Percentiles rank a stretch among this genome's conserved stretches.
Conservation (phyloP, 805 yeast genomes). For the Scheffersomyces ergatensis region DNA sequence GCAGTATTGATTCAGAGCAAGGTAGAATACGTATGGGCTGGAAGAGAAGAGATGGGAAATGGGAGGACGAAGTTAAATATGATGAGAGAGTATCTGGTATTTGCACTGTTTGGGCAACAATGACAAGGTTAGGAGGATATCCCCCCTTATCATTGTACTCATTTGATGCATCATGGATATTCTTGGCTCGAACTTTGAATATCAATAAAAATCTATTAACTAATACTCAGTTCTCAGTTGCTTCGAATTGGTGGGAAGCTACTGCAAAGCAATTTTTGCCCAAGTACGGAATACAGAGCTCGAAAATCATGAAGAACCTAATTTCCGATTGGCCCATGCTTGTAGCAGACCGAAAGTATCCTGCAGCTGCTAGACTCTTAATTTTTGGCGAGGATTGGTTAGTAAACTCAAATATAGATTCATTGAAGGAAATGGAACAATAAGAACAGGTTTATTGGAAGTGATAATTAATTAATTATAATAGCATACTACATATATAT, state of each 20-base stretch:
- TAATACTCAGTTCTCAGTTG: slow-evolving; percentile 68
- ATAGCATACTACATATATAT: background rate
- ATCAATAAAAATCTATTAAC: slow-evolving; percentile 46
- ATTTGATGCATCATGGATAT: slow-evolving; percentile 53
- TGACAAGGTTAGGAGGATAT: slow-evolving; percentile 45
- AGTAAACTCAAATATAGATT: slow-evolving; percentile 42
- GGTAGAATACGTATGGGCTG: slow-evolving; percentile 89
- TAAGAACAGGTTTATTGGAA: slow-evolving; percentile 4
- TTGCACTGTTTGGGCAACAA: slow-evolving; percentile 71
- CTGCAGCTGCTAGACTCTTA: slow-evolving; percentile 77
- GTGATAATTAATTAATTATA: background rate
- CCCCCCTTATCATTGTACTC: slow-evolving; percentile 43
- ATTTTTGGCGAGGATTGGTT: slow-evolving; percentile 81
- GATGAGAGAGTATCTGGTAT: slow-evolving; percentile 89
- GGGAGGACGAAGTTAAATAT: slow-evolving; percentile 67
- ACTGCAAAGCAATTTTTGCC: slow-evolving; percentile 54
- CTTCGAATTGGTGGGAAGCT: slow-evolving; percentile 92
- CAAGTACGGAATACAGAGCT: slow-evolving; percentile 68
- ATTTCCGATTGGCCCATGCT: slow-evolving; percentile 52
- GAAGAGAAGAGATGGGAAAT: slow-evolving; percentile 54
- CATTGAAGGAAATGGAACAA: slow-evolving; percentile 43
- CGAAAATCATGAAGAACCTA: slow-evolving; percentile 52
- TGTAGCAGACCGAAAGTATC: slow-evolving; percentile 50
- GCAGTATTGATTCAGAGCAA: slow-evolving; percentile 73
- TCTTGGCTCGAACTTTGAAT: slow-evolving; percentile 72